Evolutionary conservation across 306 rosid species (phyloP), one percentile per base, ranked within the genome.

Genomic region (Cajanus cajan): DNA sequence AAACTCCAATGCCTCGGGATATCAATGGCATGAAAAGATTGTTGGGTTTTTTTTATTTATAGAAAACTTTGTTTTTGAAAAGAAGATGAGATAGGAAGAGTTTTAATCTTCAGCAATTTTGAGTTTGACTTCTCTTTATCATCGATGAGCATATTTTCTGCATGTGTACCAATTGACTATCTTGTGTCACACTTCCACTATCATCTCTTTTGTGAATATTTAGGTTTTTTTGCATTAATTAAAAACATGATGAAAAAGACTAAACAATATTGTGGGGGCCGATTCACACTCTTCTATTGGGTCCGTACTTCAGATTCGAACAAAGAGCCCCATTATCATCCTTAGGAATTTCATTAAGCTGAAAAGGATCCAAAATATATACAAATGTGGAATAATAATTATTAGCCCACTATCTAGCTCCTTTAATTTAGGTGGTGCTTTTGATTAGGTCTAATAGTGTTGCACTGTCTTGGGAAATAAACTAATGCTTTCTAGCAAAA

Each of bases 1-100:
- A 71, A 71, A n/a, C 62, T 28, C 76, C 76, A 71, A 33, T 41
- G 47, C 33, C 16, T 41, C 25, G 37, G 36, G 59, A 78, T 22
- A 14, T 21, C 18, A 69, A 62, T 16, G 64, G 55, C 47, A 67
- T 44, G 50, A 69, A 43, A 43, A 54, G 24, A 44, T 22, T 54
- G 62, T 54, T 54, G 15, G 12, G 62, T 1, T 8, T 21, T 54
- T 22, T 22, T n/a, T n/a, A n/a, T n/a, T n/a, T n/a, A 21, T 10
- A 52, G 59, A 52, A 52, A 18, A 52, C 2, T 19, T 52, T n/a
- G 19, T 19, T 52, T 52, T 19, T 52, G 33, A 19, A 54, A 21
- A 54, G 21, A 50, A 16, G 11, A 51, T 51, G 10, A 7, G 25
- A 16, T 16, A 16, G 2, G 8, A 51, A 0, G 10, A 16, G 58